These are phyloP conservation scores for Kentomonas sorsogonicus DNA, from an alignment of 208 protist genomes.

Conservation along the genomic window DNA sequence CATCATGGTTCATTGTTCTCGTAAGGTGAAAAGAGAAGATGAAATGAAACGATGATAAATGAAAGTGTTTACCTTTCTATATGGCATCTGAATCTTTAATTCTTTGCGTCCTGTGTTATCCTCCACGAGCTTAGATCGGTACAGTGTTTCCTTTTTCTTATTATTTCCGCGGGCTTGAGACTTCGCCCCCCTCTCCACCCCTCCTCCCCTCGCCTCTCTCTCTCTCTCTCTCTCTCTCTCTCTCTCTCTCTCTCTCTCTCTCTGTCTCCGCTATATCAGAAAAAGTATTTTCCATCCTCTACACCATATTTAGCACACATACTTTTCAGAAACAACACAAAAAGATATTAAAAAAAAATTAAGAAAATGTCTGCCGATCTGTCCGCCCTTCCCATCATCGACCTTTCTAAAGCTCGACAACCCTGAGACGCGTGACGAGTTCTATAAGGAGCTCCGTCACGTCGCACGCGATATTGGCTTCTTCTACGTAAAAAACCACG, in stretches of 20 bases:
- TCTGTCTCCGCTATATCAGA: not conserved
- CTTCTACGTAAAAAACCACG: conserved; percentile 17
- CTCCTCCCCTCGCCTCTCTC: not conserved
- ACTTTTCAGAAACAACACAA: not conserved
- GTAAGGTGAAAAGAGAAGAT: no score
- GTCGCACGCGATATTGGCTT: conserved; percentile 16
- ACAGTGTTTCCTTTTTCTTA: not conserved
- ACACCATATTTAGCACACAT: not conserved
- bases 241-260: not conserved
- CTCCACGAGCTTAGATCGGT: not conserved
- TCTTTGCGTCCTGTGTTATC: no score
- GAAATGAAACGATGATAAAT: no score
- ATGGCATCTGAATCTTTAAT: no score
- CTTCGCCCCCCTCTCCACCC: not conserved
- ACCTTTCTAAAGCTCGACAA: conserved; percentile 16
- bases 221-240: conserved; percentile 11
- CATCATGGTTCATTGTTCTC: conserved; percentile 1
- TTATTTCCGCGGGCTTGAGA: not conserved
- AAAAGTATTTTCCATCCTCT: not conserved
- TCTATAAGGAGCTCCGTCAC: conserved; percentile 15
- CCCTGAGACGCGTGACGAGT: conserved; percentile 9
- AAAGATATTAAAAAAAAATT: not conserved
- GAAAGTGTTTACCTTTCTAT: no score
- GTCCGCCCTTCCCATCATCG: conserved; percentile 10
- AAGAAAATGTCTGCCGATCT: conserved; percentile 7